phyloP scores from a whole-genome alignment of 345 rosid genomes.

The Pistacia vera region DNA sequence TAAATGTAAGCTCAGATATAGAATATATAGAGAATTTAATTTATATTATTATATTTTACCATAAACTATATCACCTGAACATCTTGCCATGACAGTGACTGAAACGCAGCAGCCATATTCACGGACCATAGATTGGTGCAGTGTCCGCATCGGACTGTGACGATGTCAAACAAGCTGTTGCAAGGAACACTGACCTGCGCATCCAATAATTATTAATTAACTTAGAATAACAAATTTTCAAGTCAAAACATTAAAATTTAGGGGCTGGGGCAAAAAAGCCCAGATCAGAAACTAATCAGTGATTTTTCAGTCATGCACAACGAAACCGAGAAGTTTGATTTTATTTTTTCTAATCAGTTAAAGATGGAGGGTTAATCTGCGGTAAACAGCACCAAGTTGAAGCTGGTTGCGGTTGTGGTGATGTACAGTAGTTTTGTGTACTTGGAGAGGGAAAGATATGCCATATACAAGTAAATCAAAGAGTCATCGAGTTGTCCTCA shows the following conservation, averaged over 20 bases:
- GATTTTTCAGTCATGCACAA: background rate
- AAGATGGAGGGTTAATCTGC: slow-evolving; percentile 15
- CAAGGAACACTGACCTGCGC: slow-evolving; percentile 95
- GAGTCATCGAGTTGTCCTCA: slow-evolving; percentile 33
- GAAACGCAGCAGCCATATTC: slow-evolving; percentile 94
- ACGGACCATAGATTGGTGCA: slow-evolving; percentile 96
- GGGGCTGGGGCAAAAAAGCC: background rate
- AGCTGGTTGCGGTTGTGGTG: background rate
- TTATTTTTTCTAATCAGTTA: slow-evolving; percentile 14
- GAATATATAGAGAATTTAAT: background rate
- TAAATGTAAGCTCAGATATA: slow-evolving; percentile 16
- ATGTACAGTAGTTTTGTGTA: slow-evolving; percentile 7
- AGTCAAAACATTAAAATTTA: background rate
- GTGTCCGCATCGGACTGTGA: slow-evolving; percentile 98
- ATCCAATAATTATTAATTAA: slow-evolving; percentile 4
- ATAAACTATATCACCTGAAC: slow-evolving; percentile 49
- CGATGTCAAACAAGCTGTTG: slow-evolving; percentile 81
- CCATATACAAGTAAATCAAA: slow-evolving; percentile 21
- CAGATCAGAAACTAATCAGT: slow-evolving; percentile 5
- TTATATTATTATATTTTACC: background rate
- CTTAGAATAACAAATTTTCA: background rate
- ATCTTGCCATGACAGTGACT: slow-evolving; percentile 78
- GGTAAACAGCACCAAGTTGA: background rate
- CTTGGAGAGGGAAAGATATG: slow-evolving; percentile 26
- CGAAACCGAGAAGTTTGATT: slow-evolving; percentile 10